Conservation (phyloP, 805 yeast species). For the Starmerella floris region DNA sequence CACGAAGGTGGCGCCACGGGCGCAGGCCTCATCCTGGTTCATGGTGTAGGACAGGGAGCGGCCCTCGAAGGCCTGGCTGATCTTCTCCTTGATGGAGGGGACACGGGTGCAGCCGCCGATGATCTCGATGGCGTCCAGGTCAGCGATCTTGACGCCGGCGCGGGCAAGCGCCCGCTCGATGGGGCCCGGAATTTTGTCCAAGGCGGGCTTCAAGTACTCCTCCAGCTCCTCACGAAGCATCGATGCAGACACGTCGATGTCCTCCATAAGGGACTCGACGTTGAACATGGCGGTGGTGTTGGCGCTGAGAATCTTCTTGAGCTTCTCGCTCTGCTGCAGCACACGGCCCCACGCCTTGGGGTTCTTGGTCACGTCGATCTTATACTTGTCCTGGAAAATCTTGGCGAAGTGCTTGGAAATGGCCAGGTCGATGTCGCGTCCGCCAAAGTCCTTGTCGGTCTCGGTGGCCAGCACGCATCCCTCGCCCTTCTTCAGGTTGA, state of each 20-base stretch:
- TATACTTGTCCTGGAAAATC: slow-evolving; percentile 80
- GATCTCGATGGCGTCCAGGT: slow-evolving; percentile 82
- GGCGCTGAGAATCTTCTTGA: slow-evolving; percentile 94
- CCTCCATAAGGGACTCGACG: slow-evolving; percentile 94
- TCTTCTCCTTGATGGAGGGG: slow-evolving; percentile 75
- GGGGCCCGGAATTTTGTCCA: slow-evolving; percentile 64
- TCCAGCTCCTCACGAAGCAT: slow-evolving; percentile 86
- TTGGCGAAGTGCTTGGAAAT: slow-evolving; percentile 90
- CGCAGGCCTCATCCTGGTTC: slow-evolving; percentile 98
- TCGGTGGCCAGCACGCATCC: slow-evolving; percentile 84
- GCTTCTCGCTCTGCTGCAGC: slow-evolving; percentile 75
- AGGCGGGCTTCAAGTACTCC: slow-evolving; percentile 70
- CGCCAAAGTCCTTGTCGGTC: slow-evolving; percentile 93
- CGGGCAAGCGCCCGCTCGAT: slow-evolving; percentile 66
- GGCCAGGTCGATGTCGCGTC: slow-evolving; percentile 89
- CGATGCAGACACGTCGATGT: slow-evolving; percentile 83
- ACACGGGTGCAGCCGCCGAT: slow-evolving; percentile 99
- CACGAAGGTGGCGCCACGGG: slow-evolving; percentile 97
- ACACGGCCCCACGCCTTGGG: slow-evolving; percentile 94
- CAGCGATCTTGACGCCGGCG: slow-evolving; percentile 59
- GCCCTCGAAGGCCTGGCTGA: slow-evolving; percentile 68
- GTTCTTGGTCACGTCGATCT: slow-evolving; percentile 80
- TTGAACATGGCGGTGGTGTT: slow-evolving; percentile 87
- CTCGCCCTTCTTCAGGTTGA: slow-evolving; percentile 91
- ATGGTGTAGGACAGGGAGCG: slow-evolving; percentile 82